Conservation (phyloP, 345 rosid genomes). For the Mallotus nudiflorus region DNA sequence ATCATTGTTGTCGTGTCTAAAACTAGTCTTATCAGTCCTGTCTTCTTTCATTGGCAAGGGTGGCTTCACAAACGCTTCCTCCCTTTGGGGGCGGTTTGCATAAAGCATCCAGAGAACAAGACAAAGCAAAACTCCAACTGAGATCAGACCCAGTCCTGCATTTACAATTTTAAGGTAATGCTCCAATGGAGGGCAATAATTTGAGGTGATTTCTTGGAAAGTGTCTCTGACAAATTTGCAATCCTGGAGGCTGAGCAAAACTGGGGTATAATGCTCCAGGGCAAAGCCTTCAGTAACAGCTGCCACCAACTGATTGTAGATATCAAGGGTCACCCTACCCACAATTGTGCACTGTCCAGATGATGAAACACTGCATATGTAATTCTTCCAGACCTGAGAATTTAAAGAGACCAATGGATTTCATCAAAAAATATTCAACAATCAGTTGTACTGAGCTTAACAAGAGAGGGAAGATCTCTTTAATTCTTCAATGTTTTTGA, state of each 20-base stretch:
- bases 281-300: slow-evolving; percentile 87
- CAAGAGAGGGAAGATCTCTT: too few species aligned
- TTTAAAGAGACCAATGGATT: neutral
- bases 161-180: slow-evolving; percentile 67
- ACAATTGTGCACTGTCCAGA: slow-evolving; percentile 54
- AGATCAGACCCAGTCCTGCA: slow-evolving; percentile 80
- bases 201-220: slow-evolving; percentile 64
- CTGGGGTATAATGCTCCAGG: slow-evolving; percentile 81
- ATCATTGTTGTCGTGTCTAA: slow-evolving; percentile 3
- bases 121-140: slow-evolving; percentile 84
- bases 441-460: too few species aligned
- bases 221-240: slow-evolving; percentile 86
- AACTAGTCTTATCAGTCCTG: slow-evolving; percentile 13
- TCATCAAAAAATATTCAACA: neutral
- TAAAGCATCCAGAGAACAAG: slow-evolving; percentile 83
- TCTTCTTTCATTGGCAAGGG: slow-evolving; percentile 30
- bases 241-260: slow-evolving; percentile 78
- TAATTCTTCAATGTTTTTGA: too few species aligned
- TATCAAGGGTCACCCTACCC: slow-evolving; percentile 82
- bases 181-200: slow-evolving; percentile 72
- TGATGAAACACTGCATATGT: slow-evolving; percentile 54
- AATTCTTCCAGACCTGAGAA: slow-evolving; percentile 77
- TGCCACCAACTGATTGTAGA: slow-evolving; percentile 56
- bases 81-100: slow-evolving; percentile 99
- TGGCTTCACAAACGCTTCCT: slow-evolving; percentile 79